Evolutionary conservation across 23 red algal genomes (phyloP).

Genomic region (Cyanidium caldarium): DNA sequence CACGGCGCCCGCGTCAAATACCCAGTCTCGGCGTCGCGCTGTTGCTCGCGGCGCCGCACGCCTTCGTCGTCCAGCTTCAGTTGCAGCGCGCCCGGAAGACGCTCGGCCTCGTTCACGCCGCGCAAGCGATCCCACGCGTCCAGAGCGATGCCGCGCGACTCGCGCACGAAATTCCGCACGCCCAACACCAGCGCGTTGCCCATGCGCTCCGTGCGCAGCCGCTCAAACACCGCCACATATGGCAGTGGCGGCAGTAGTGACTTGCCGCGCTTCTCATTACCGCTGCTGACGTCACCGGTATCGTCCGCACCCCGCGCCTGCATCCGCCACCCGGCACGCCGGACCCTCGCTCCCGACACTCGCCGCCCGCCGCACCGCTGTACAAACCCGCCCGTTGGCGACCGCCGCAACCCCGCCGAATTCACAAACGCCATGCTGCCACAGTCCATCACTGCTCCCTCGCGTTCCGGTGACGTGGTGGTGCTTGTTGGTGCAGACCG

Average conservation of each 20-base stretch:
- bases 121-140: background rate
- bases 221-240: background rate
- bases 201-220: background rate
- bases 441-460: too few species aligned
- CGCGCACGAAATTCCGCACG: background rate
- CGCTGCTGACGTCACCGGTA: too few species aligned
- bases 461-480: too few species aligned
- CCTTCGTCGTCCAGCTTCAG: slow-evolving; percentile 26
- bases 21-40: slow-evolving; percentile 12
- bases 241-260: background rate
- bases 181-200: background rate
- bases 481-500: too few species aligned
- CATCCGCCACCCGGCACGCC: too few species aligned
- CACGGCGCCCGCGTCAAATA: background rate
- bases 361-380: too few species aligned
- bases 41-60: slow-evolving; percentile 19
- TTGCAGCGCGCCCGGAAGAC: slow-evolving; percentile 22
- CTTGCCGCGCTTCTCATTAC: too few species aligned
- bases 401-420: too few species aligned
- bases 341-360: too few species aligned
- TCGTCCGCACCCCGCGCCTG: too few species aligned
- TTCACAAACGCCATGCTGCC: too few species aligned
- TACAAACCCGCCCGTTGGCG: too few species aligned
- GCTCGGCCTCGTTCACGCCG: background rate
- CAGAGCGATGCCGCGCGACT: background rate